Evolutionary conservation across 805 yeast species (phyloP).

Genomic region (Zygosaccharomyces siamensis): DNA sequence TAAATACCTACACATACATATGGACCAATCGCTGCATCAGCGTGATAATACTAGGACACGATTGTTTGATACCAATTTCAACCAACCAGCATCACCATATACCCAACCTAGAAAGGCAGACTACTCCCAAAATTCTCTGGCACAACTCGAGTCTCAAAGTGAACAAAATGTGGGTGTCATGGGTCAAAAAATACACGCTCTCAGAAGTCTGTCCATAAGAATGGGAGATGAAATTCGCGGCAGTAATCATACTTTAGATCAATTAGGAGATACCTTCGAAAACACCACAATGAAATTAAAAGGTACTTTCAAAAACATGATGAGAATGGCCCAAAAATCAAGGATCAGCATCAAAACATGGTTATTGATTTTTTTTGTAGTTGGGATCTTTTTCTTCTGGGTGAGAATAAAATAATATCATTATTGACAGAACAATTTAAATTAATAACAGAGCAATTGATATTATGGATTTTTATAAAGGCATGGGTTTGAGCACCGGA

Average conservation of each 20-base stretch:
- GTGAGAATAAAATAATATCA: conserved; percentile 38
- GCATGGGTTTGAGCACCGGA: background rate
- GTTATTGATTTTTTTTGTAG: conserved; percentile 46
- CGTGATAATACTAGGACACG: conserved; percentile 32
- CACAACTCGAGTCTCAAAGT: conserved; percentile 61
- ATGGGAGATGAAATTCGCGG: conserved; percentile 65
- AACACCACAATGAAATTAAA: conserved; percentile 44
- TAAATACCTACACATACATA: conserved; percentile 15
- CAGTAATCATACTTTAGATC: conserved; percentile 43
- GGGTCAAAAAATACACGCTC: conserved; percentile 48
- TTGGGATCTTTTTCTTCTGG: conserved; percentile 48
- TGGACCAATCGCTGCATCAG: conserved; percentile 22
- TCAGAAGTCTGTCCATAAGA: conserved; percentile 50
- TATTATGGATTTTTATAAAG: background rate
- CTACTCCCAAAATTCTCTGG: conserved; percentile 48
- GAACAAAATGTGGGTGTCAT: conserved; percentile 54
- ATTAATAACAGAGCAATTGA: background rate
- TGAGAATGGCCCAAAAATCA: conserved; percentile 57
- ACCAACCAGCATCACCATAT: conserved; percentile 39
- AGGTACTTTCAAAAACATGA: conserved; percentile 52
- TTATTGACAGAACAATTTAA: too few relatives aligned
- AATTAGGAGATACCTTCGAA: conserved; percentile 44
- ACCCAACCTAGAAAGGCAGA: conserved; percentile 35
- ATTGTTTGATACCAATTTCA: conserved; percentile 19
- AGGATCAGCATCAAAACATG: conserved; percentile 63